Conservation (phyloP, 768 basidiomycete species). For the Rhodotorula taiwanensis region DNA sequence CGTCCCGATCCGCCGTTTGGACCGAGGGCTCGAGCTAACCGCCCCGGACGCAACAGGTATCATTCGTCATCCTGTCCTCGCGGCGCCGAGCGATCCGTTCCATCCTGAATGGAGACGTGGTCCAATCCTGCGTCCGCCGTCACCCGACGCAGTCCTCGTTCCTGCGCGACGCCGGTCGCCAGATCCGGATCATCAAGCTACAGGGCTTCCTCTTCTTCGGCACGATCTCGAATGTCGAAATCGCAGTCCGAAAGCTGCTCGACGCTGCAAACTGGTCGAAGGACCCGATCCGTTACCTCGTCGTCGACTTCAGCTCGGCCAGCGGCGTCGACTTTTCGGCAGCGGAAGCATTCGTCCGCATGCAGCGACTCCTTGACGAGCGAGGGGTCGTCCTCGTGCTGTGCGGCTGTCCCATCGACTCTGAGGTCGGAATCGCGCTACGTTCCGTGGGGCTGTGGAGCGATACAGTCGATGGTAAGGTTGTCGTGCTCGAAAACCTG, state of each 20-base stretch:
- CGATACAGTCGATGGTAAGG: slow-evolving; percentile 50
- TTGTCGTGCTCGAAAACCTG: slow-evolving; percentile 66
- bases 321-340: slow-evolving; percentile 80
- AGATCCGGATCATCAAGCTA: slow-evolving; percentile 77
- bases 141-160: slow-evolving; percentile 73
- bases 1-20: slow-evolving; percentile 40
- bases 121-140: slow-evolving; percentile 82
- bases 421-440: slow-evolving; percentile 64
- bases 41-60: slow-evolving; percentile 49
- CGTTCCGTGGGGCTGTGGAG: slow-evolving; percentile 68
- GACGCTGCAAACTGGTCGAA: slow-evolving; percentile 62
- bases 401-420: slow-evolving; percentile 65
- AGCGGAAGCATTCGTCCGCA: slow-evolving; percentile 86
- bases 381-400: slow-evolving; percentile 79
- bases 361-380: slow-evolving; percentile 69
- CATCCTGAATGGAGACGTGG: slow-evolving; percentile 65
- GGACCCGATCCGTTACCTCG: slow-evolving; percentile 78
- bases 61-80: slow-evolving; percentile 95
- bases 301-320: slow-evolving; percentile 78
- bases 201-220: slow-evolving; percentile 93
- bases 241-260: slow-evolving; percentile 68
- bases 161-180: slow-evolving; percentile 68
- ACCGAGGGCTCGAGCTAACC: slow-evolving; percentile 38
- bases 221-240: slow-evolving; percentile 84
- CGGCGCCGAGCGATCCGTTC: slow-evolving; percentile 75